A percentile compares a stretch with the other conserved stretches of the same genome.
Evolutionary conservation across 2,329 filamentous ascomycete species (phyloP).

Genomic region (Ophiostoma piceae): DNA sequence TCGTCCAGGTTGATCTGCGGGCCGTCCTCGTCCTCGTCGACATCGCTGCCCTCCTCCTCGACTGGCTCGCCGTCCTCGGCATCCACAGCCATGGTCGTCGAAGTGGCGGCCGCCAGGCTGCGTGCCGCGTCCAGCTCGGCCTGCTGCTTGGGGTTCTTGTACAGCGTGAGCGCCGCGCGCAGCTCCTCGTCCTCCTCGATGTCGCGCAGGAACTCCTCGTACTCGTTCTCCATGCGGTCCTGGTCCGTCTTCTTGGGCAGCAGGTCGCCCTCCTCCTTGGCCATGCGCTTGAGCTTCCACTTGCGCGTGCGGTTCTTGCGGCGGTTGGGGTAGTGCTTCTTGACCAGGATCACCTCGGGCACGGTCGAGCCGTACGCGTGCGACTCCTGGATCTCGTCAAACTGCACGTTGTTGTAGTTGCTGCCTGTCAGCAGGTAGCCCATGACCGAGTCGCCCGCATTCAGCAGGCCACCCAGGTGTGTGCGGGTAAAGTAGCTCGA

Average conservation of each 20-base stretch:
- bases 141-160: constrained; percentile 61
- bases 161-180: constrained; percentile 75
- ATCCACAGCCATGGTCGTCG: constrained; percentile 42
- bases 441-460: constrained; percentile 86
- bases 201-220: constrained; percentile 94
- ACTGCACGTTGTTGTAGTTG: constrained; percentile 87
- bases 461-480: constrained; percentile 78
- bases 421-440: constrained; percentile 87
- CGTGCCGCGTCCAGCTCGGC: constrained; percentile 32
- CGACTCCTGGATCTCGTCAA: constrained; percentile 74
- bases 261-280: constrained; percentile 80
- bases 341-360: constrained; percentile 89
- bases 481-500: constrained; percentile 87
- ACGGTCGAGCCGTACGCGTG: constrained; percentile 71
- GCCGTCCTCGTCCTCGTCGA: constrained; percentile 52
- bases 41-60: constrained; percentile 52
- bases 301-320: constrained; percentile 77
- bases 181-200: constrained; percentile 94
- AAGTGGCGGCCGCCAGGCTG: constrained; percentile 32
- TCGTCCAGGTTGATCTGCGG: constrained; percentile 74
- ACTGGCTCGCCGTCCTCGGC: constrained; percentile 55
- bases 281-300: constrained; percentile 95
- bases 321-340: constrained; percentile 83
- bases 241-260: constrained; percentile 82
- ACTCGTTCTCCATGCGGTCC: constrained; percentile 83